phyloP scores from a whole-genome alignment of 345 rosid genomes.

The Passiflora organensis region DNA sequence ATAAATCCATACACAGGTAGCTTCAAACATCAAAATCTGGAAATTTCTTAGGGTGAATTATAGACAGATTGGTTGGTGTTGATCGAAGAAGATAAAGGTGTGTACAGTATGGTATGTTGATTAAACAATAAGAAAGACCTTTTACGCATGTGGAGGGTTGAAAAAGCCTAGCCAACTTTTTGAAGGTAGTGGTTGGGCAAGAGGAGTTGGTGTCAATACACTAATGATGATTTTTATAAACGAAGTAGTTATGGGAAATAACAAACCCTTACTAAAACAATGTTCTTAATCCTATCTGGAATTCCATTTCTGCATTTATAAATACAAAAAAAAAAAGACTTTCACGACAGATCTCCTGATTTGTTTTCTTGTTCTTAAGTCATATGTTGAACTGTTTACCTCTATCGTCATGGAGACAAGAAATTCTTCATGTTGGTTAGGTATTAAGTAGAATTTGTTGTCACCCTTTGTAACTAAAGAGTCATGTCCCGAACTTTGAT shows the following conservation, averaged over 20 bases:
- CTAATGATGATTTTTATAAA: conserved; percentile 12
- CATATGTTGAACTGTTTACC: neutral
- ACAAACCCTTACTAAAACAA: neutral
- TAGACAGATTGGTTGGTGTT: no score
- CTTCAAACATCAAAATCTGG: no score
- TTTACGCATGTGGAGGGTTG: conserved; percentile 73
- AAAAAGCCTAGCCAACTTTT: conserved; percentile 32
- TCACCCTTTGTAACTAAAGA: no score
- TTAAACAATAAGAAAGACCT: conserved; percentile 20
- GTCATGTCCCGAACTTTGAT: no score
- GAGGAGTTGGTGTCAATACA: conserved; percentile 19
- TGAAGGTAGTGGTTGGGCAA: conserved; percentile 47
- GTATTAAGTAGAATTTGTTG: no score
- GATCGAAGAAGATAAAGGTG: no score
- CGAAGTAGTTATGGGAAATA: conserved; percentile 28
- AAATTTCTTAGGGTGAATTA: no score
- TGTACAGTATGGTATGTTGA: conserved; percentile 1
- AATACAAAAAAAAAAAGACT: neutral
- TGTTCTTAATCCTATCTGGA: conserved; percentile 39
- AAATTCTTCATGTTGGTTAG: no score
- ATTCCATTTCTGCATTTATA: conserved; percentile 38
- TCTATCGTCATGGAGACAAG: no score
- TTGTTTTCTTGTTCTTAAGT: neutral
- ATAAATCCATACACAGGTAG: no score
- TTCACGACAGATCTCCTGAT: neutral